Evolutionary conservation across 2,329 filamentous ascomycete genomes (phyloP).

Genomic region (Trichoderma breve): DNA sequence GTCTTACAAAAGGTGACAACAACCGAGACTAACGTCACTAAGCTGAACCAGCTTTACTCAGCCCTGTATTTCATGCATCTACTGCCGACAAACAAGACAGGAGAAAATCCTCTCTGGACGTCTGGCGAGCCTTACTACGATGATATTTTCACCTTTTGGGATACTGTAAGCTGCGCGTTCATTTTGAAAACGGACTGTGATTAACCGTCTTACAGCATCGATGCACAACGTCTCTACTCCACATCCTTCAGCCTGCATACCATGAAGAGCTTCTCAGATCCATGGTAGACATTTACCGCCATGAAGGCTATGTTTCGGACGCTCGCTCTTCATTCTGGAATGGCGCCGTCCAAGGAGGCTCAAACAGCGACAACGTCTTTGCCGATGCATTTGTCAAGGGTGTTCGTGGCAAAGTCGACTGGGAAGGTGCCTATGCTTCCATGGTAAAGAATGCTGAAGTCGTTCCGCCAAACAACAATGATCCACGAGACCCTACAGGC

Average conservation of each 20-base stretch:
- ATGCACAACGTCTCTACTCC: conserved; percentile 62
- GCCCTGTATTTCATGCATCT: conserved; percentile 69
- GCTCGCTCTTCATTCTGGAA: conserved; percentile 67
- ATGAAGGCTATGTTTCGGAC: conserved; percentile 64
- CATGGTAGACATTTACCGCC: conserved; percentile 65
- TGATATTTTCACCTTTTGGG: conserved; percentile 70
- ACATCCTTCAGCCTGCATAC: conserved; percentile 60
- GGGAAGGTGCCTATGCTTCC: conserved; percentile 59
- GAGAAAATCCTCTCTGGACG: conserved; percentile 66
- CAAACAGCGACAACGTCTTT: conserved; percentile 68
- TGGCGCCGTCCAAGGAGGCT: conserved; percentile 66
- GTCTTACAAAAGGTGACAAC: conserved; percentile 65
- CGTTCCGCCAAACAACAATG: conserved; percentile 57
- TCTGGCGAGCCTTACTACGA: conserved; percentile 68
- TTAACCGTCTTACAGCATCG: conserved; percentile 47
- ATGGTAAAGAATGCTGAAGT: conserved; percentile 68
- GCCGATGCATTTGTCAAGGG: conserved; percentile 72
- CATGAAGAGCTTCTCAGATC: conserved; percentile 67
- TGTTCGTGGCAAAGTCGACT: conserved; percentile 60
- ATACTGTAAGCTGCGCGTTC: conserved; percentile 33
- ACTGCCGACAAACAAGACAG: conserved; percentile 67
- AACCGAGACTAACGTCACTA: conserved; percentile 52
- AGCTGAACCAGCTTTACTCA: conserved; percentile 62
- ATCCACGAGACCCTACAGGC: conserved; percentile 55
- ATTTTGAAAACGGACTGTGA: not conserved